Evolutionary conservation across 495 filamentous ascomycete species (phyloP), one percentile per base, ranked within the genome.

Genomic region (Xylona heveae): DNA sequence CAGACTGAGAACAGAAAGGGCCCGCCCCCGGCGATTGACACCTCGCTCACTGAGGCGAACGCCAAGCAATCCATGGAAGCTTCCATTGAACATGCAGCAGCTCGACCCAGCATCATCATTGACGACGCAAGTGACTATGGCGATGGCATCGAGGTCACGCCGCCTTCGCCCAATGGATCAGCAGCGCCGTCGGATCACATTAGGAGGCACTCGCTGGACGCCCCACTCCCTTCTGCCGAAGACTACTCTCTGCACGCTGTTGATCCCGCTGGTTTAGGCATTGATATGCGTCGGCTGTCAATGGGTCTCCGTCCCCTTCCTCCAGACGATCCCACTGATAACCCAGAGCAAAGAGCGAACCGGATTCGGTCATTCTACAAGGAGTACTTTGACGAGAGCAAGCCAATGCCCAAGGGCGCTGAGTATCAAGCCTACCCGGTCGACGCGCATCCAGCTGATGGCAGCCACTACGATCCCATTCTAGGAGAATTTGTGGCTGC

Each of bases 351-450:
- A 53, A 70, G 88, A 48, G 88, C 88, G 38, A 94, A 92, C 55
- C 69, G 90, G 15, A 95, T 97, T 40, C 70, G 88, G 42, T 95
- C 90, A 16, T 97, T 97, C 57, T 97, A 97, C 57, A 93, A 93
- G 50, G 88, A 95, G 51, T 95, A 95, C 52, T 97, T 97, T 38
- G 88, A 97, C 33, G 84, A 92, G 16, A 71, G 66, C 13, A 78
- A 75, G 47, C 59, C 59, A 0, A 60, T 55, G 19, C 60, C 59
- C 19, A n/a, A 30, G 7, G 15, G 15, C 15, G 28, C 7, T 7
- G 7, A 30, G 7, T 30, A 30, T 30, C 41, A 64, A 10, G 63
- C 68, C 29, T 77, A 74, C 45, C 62, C 73, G n/a, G 52, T 47
- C 19, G 66, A 74, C 32, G 51, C 54, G 5, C 40, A 50, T 13